Conservation (phyloP, 306 rosid species). For the Cicer bijugum region DNA sequence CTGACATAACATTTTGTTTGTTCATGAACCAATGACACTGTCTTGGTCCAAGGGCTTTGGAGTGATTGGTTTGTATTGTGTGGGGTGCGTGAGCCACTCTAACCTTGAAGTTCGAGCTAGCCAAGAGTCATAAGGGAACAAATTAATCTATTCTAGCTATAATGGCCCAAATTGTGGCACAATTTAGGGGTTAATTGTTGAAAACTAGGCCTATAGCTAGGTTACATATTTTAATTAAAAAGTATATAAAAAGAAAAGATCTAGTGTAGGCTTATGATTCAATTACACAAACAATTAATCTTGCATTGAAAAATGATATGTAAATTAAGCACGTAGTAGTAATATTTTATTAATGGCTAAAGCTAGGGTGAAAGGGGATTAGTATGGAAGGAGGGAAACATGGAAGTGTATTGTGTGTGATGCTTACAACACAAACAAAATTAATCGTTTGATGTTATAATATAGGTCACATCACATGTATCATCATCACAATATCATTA, state of each 20-base stretch:
- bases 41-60: conserved; percentile 31
- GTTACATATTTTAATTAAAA: neutral
- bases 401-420: conserved; percentile 50
- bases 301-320: neutral
- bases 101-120: conserved; percentile 54
- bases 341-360: conserved; percentile 39
- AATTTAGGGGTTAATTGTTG: conserved; percentile 68
- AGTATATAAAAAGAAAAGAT: neutral
- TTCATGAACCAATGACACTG: conserved; percentile 37
- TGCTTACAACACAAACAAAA: conserved; percentile 59
- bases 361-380: conserved; percentile 39
- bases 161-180: conserved; percentile 79
- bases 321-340: conserved; percentile 31
- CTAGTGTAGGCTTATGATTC: conserved; percentile 10
- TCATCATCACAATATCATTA: conserved; percentile 26
- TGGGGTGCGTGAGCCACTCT: conserved; percentile 41
- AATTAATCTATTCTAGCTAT: conserved; percentile 38
- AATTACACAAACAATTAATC: conserved; percentile 40
- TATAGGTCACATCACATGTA: conserved; percentile 32
- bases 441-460: conserved; percentile 37
- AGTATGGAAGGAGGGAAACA: conserved; percentile 67
- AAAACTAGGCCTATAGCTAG: conserved; percentile 55
- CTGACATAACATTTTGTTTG: conserved; percentile 21
- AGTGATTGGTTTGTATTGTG: conserved; percentile 40
- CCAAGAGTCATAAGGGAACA: conserved; percentile 47